Percentiles rank a stretch among this genome's conserved stretches.
Conservation (phyloP, 2,329 filamentous ascomycete genomes). For the Colletotrichum sp. region DNA sequence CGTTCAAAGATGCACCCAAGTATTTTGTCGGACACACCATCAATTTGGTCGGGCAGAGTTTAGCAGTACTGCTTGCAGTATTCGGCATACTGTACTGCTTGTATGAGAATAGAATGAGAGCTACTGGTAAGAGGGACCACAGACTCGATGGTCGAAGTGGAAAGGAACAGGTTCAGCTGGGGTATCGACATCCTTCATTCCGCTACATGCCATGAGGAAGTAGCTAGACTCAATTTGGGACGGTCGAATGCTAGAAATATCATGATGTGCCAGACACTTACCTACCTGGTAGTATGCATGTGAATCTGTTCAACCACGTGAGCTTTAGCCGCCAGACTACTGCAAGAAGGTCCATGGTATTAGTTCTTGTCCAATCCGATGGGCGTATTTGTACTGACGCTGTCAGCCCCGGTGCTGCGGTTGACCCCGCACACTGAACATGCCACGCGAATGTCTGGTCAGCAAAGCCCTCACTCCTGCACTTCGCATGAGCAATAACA, state of each 20-base stretch:
- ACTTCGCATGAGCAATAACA: fast-evolving
- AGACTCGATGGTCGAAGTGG: slow-evolving; percentile 54
- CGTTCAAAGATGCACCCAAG: slow-evolving; percentile 47
- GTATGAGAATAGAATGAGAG: slow-evolving; percentile 57
- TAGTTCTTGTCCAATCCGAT: fast-evolving
- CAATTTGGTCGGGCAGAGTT: slow-evolving; percentile 57
- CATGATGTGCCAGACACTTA: fast-evolving
- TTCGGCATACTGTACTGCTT: slow-evolving; percentile 57
- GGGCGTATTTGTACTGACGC: fast-evolving
- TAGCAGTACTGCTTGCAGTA: slow-evolving; percentile 46
- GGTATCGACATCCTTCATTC: slow-evolving; percentile 60
- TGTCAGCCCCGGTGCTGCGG: background rate
- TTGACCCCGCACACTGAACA: background rate
- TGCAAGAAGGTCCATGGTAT: background rate
- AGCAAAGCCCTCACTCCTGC: background rate
- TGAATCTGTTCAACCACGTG: background rate
- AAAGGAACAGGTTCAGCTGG: slow-evolving; percentile 51
- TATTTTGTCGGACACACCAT: slow-evolving; percentile 60
- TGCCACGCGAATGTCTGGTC: background rate
- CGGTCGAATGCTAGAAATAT: fast-evolving
- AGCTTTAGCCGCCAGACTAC: background rate
- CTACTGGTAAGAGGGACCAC: slow-evolving; percentile 33
- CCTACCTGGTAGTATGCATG: background rate
- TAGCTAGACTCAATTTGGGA: background rate
- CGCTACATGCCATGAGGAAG: slow-evolving; percentile 59